These are phyloP conservation scores for Fusarium sp. DNA, from an alignment of 2,329 filamentous ascomycete genomes.

Conservation along the genomic window DNA sequence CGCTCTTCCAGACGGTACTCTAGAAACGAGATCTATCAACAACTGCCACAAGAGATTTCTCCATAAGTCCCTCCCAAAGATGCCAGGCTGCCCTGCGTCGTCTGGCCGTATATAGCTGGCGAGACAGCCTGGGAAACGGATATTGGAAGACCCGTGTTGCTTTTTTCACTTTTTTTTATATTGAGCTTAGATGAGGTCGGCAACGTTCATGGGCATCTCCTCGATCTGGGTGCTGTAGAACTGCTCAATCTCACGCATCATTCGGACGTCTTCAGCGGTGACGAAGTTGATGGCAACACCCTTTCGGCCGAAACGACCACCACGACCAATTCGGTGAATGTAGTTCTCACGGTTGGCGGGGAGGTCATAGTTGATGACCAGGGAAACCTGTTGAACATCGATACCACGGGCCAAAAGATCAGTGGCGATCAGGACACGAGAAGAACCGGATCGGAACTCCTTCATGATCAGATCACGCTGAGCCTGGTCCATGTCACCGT, in stretches of 20 bases:
- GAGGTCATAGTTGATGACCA: conserved; percentile 99
- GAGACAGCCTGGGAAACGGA: conserved; percentile 43
- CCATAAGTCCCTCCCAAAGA: conserved; percentile 49
- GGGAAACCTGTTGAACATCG: conserved; percentile 98
- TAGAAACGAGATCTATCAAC: conserved; percentile 59
- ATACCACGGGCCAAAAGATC: conserved; percentile 99
- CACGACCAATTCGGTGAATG: conserved; percentile 99
- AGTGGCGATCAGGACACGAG: conserved; percentile 97
- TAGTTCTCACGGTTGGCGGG: conserved; percentile 99
- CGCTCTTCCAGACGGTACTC: conserved; percentile 49
- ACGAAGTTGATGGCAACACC: conserved; percentile 99
- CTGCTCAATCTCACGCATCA: conserved; percentile 99
- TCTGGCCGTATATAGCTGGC: conserved; percentile 36
- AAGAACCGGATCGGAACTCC: conserved; percentile 99
- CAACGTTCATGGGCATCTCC: conserved; percentile 99
- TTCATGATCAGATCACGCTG: conserved; percentile 99
- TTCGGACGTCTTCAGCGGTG: conserved; percentile 97
- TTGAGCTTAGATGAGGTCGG: conserved; percentile 75
- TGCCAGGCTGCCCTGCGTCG: conserved; percentile 47
- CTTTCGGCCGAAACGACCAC: conserved; percentile 99
- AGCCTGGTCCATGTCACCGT: conserved; percentile 98
- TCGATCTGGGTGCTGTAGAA: conserved; percentile 99
- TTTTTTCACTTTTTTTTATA: conserved; percentile 38
- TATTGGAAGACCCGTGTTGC: conserved; percentile 40
- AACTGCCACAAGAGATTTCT: conserved; percentile 54